phyloP scores from a whole-genome alignment of 495 filamentous ascomycete genomes.

The Aspergillus asperescens region DNA sequence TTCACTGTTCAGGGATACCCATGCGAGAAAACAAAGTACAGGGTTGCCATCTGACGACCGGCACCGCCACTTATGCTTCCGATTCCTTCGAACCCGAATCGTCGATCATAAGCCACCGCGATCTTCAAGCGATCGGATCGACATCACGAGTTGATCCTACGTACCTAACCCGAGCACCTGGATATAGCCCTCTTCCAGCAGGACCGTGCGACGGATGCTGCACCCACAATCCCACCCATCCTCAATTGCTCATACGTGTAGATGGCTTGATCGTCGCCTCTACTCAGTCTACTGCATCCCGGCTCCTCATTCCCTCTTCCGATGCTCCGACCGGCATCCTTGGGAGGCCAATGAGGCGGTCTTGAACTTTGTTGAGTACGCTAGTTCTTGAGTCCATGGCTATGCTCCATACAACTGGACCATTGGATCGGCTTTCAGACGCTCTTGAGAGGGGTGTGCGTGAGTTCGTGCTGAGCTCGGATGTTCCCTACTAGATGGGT shows the following conservation, averaged over 20 bases:
- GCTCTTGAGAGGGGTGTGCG: not conserved
- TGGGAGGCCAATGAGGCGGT: not conserved
- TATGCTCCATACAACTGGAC: not conserved
- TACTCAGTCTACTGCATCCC: not conserved
- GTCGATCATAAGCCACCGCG: not conserved
- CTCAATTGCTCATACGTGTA: not conserved
- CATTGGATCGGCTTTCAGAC: not conserved
- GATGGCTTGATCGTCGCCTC: not conserved
- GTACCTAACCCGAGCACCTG: constrained; percentile 2
- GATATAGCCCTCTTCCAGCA: not conserved
- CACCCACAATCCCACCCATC: not conserved
- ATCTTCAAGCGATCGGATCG: constrained; percentile 4
- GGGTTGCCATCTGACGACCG: too few species aligned
- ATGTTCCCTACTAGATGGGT: not conserved
- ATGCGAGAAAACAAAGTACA: too few species aligned
- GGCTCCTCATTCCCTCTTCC: not conserved
- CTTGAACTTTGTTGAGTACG: not conserved
- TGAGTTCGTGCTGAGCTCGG: not conserved
- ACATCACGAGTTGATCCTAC: not conserved
- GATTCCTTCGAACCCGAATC: too few species aligned
- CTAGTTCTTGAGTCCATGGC: not conserved
- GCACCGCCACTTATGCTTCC: too few species aligned
- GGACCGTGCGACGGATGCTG: not conserved
- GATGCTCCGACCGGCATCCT: not conserved
- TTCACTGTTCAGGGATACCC: too few species aligned